phyloP scores from a whole-genome alignment of 805 yeast genomes.

The Alloascoidea hylecoeti region DNA sequence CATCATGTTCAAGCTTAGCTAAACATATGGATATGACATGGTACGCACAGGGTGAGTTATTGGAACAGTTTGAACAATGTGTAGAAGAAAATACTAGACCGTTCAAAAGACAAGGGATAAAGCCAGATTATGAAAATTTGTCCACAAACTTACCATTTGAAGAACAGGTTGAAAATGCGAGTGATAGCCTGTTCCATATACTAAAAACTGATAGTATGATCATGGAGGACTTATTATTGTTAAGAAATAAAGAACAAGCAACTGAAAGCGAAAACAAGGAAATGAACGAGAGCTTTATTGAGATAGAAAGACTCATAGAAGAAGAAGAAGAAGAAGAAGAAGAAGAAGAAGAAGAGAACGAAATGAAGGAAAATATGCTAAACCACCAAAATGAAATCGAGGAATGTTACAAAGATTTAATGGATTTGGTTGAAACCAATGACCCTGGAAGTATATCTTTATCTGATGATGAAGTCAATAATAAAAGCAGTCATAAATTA shows the following conservation, averaged over 20 bases:
- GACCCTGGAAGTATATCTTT: no score
- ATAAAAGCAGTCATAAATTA: neutral
- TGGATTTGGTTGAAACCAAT: no score
- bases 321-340: slow-evolving; percentile 1
- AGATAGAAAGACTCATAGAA: neutral
- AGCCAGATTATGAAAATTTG: neutral
- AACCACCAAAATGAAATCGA: neutral
- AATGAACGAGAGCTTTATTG: neutral
- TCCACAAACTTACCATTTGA: neutral
- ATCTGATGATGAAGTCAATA: no score
- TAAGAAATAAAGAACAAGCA: neutral
- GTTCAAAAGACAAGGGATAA: no score
- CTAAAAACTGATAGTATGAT: neutral
- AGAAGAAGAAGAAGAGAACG: neutral
- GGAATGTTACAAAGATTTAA: no score
- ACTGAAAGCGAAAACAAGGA: neutral
- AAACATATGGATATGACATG: neutral
- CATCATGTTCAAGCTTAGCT: neutral
- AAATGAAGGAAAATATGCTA: neutral
- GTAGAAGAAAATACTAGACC: neutral
- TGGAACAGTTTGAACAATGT: neutral
- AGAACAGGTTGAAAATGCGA: neutral
- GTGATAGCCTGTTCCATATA: neutral
- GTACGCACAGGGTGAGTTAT: neutral
- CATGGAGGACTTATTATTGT: neutral